phyloP scores from a whole-genome alignment of 495 filamentous ascomycete species.

The Lindgomyces ingoldianus region DNA sequence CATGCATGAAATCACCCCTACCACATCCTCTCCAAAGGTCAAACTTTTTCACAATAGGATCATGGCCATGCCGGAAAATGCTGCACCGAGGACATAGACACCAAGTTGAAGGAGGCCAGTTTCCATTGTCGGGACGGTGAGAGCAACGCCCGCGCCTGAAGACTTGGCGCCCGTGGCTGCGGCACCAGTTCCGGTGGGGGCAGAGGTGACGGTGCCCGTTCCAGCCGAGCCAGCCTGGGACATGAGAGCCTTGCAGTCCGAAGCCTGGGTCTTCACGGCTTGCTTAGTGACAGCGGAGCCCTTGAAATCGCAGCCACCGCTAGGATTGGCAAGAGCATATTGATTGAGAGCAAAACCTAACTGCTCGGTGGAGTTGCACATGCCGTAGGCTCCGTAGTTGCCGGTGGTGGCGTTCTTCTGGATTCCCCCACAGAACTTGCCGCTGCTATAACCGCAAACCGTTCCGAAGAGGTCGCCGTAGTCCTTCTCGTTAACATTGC shows the following conservation, averaged over 20 bases:
- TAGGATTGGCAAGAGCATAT: conserved; percentile 66
- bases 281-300: conserved; percentile 57
- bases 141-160: conserved; percentile 45
- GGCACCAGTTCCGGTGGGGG: conserved; percentile 41
- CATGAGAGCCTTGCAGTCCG: conserved; percentile 57
- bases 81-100: conserved; percentile 66
- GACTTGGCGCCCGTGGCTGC: conserved; percentile 47
- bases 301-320: conserved; percentile 73
- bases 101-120: conserved; percentile 67
- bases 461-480: conserved; percentile 68
- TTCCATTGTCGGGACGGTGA: conserved; percentile 57
- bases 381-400: conserved; percentile 83
- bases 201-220: conserved; percentile 60
- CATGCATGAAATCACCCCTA: background rate
- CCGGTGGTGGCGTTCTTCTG: conserved; percentile 68
- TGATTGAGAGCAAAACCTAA: conserved; percentile 78
- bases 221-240: conserved; percentile 63
- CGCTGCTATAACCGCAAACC: conserved; percentile 63
- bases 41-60: conserved; percentile 21
- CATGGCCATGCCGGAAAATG: conserved; percentile 69
- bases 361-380: conserved; percentile 78
- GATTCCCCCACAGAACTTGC: conserved; percentile 68
- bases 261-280: conserved; percentile 48
- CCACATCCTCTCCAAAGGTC: background rate
- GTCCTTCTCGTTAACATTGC: conserved; percentile 51